Base-by-base conservation (phyloP, 2,329 filamentous ascomycete genomes). In the Botrytis fragariae region DNA sequence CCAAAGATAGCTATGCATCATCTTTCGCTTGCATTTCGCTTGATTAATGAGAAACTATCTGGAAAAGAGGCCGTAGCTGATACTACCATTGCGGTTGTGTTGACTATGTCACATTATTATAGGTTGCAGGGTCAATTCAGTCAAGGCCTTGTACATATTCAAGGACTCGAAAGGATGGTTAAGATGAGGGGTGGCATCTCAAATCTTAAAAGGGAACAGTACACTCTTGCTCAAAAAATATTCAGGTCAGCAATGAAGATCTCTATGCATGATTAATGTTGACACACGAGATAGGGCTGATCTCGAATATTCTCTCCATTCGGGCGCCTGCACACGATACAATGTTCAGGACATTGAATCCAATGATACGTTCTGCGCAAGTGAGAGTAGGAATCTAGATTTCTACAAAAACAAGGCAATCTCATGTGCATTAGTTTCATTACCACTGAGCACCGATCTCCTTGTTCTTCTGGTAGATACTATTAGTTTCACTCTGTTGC, bases 31-130 rank as follows among this genome's bases (percentile, higher is more conserved):
- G 77, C 78, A 20, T 75, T 82, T 42, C 77, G 74, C 3, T 69
- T 82, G 5, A 71, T 82, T 44, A 81, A 81, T 75, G 57, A 76
- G 29, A 80, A 78, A 57, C 71, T 82, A 20, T 78, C 78, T 7
- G 71, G 76, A 60, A 35, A 72, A 1, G 70, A 78, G 10, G 78
- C 80, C 1, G 68, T 77, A 9, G 77, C 80, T 12, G 78, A 81
- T 70, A 72, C 75, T 9, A 81, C 76, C 20, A 73, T 83, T 22
- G 79, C 78, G 12, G 76, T 77, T 20, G 78, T 83, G 8, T 65
- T 82, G 45, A 74, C 75, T 9, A 64, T 82, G 75, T 72, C 77
- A 4, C 79, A 80, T 42, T 78, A 78, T 59, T 77, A 79, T 37
- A 76, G 78, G 12, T 60, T 79, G 1, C 76, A 77, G 32, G 76